Evolutionary conservation across 768 basidiomycete genomes (phyloP).

Genomic region (Strobilomyces confusus): DNA sequence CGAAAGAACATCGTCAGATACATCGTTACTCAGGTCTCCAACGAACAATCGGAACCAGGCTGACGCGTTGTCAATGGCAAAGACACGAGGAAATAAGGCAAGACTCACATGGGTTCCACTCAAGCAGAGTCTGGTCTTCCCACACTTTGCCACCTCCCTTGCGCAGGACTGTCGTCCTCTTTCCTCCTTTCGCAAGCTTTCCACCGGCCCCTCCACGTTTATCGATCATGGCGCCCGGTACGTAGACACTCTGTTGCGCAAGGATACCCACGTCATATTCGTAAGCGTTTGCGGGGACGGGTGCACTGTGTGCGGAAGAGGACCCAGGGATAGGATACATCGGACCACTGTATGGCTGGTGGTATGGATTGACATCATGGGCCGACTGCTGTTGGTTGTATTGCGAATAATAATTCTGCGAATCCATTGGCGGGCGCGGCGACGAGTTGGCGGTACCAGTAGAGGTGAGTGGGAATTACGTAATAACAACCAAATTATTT

Average conservation of each 20-base stretch:
- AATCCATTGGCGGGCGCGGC: slow-evolving; percentile 25
- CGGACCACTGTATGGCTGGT: slow-evolving; percentile 75
- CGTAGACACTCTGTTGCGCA: slow-evolving; percentile 89
- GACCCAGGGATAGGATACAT: slow-evolving; percentile 63
- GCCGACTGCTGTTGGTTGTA: slow-evolving; percentile 51
- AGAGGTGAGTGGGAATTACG: background rate
- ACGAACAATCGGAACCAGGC: slow-evolving; percentile 98
- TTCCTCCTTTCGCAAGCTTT: slow-evolving; percentile 84
- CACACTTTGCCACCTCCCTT: slow-evolving; percentile 96
- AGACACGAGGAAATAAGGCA: background rate
- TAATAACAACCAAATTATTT: slow-evolving; percentile 9
- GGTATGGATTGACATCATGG: slow-evolving; percentile 72
- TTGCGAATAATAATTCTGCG: slow-evolving; percentile 45
- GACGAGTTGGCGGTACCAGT: background rate
- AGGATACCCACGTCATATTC: slow-evolving; percentile 90
- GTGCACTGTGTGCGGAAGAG: slow-evolving; percentile 66
- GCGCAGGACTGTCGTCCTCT: slow-evolving; percentile 88
- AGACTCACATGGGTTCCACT: slow-evolving; percentile 92
- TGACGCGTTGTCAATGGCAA: slow-evolving; percentile 28
- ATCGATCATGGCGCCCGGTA: slow-evolving; percentile 87
- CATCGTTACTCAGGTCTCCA: slow-evolving; percentile 96
- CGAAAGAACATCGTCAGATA: slow-evolving; percentile 90
- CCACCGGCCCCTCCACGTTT: slow-evolving; percentile 83
- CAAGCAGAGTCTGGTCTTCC: slow-evolving; percentile 96
- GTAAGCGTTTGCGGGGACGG: slow-evolving; percentile 85